These are phyloP conservation scores for Xylaria telfairii DNA, from an alignment of 495 filamentous ascomycete species.

Conservation along the genomic window DNA sequence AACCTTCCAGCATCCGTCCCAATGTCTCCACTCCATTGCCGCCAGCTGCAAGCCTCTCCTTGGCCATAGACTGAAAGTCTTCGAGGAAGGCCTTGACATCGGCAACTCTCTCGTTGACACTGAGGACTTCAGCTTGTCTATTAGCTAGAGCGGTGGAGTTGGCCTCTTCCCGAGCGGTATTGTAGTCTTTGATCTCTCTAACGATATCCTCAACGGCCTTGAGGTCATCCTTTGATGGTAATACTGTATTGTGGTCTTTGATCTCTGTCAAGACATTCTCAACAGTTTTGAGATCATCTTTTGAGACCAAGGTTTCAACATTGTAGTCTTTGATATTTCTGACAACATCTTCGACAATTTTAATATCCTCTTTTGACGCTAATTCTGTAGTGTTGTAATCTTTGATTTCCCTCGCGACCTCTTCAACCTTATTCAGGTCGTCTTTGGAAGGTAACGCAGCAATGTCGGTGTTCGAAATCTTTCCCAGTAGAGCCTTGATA, in stretches of 20 bases:
- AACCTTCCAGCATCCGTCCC: slow-evolving; percentile 64
- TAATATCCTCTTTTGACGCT: slow-evolving; percentile 67
- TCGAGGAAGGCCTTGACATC: slow-evolving; percentile 59
- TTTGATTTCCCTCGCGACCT: slow-evolving; percentile 70
- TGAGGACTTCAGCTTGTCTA: slow-evolving; percentile 61
- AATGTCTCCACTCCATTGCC: slow-evolving; percentile 55
- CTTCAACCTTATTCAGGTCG: slow-evolving; percentile 56
- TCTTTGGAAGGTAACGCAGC: slow-evolving; percentile 70
- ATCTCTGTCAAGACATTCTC: slow-evolving; percentile 69
- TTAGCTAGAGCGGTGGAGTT: slow-evolving; percentile 83
- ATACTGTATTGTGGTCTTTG: slow-evolving; percentile 52
- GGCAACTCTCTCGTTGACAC: slow-evolving; percentile 55
- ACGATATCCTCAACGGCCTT: slow-evolving; percentile 62
- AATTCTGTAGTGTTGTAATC: slow-evolving; percentile 36
- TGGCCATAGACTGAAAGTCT: slow-evolving; percentile 55
- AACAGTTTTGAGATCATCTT: slow-evolving; percentile 59
- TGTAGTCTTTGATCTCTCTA: slow-evolving; percentile 68
- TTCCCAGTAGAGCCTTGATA: slow-evolving; percentile 75
- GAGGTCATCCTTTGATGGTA: slow-evolving; percentile 69
- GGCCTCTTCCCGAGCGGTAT: slow-evolving; percentile 70
- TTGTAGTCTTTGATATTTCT: slow-evolving; percentile 60
- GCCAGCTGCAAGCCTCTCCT: slow-evolving; percentile 59
- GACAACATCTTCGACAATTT: slow-evolving; percentile 61
- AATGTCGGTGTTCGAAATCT: slow-evolving; percentile 70
- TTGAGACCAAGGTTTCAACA: slow-evolving; percentile 52